phyloP scores from a whole-genome alignment of 257 asterid species.

The Schizonepeta tenuifolia region DNA sequence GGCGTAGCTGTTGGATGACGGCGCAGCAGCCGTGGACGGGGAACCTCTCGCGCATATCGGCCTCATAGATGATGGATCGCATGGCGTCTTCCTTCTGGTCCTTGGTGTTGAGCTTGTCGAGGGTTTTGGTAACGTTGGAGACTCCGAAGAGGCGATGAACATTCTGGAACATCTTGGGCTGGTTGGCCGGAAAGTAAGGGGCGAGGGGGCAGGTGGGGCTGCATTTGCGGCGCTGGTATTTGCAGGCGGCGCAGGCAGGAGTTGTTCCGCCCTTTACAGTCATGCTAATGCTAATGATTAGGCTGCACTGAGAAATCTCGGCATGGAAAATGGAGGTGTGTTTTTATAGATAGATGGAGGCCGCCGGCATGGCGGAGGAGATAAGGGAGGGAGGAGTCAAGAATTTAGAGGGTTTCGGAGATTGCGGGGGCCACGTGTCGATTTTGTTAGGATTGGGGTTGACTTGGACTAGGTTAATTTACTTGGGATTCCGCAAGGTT shows the following conservation, averaged over 20 bases:
- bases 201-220: conserved; percentile 57
- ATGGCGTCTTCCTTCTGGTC: conserved; percentile 62
- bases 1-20: conserved; percentile 41
- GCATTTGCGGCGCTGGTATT: conserved; percentile 66
- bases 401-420: neutral
- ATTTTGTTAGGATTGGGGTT: conserved; percentile 23
- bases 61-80: conserved; percentile 68
- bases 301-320: neutral
- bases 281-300: conserved; percentile 38
- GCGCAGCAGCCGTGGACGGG: conserved; percentile 60
- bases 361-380: too few species aligned
- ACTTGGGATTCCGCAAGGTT: conserved; percentile 6
- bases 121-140: conserved; percentile 46
- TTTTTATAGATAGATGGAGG: neutral
- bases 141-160: conserved; percentile 78
- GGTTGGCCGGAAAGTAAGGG: conserved; percentile 65
- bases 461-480: conserved; percentile 21
- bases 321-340: neutral
- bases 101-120: conserved; percentile 25
- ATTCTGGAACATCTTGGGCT: conserved; percentile 52
- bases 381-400: neutral
- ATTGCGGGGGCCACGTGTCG: conserved; percentile 6
- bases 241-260: conserved; percentile 89
- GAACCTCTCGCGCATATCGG: conserved; percentile 53
- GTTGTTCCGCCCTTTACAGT: conserved; percentile 51